A percentile compares a stretch with the other conserved stretches of the same genome.
Evolutionary conservation across 805 yeast genomes (phyloP).

Genomic region (Hanseniaspora taiwanica): DNA sequence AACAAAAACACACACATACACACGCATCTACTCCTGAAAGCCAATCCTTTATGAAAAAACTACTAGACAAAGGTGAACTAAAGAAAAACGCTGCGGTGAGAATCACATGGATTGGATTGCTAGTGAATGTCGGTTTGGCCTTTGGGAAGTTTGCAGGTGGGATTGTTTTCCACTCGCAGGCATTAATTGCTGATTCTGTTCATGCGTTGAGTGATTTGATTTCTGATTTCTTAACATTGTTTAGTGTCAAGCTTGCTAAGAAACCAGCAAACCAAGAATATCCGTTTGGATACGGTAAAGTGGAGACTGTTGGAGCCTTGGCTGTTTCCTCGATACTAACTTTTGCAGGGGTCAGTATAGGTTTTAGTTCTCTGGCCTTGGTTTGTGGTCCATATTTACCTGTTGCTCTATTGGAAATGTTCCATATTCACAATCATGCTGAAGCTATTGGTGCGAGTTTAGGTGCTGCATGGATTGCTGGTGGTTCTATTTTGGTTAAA

Average conservation of each 20-base stretch:
- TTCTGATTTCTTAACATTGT: conserved; percentile 77
- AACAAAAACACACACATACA: conserved; percentile 16
- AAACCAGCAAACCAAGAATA: conserved; percentile 16
- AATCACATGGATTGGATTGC: conserved; percentile 83
- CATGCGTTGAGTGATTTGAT: conserved; percentile 87
- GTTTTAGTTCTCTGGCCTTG: conserved; percentile 66
- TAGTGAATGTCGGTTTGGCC: conserved; percentile 78
- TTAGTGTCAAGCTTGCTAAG: conserved; percentile 69
- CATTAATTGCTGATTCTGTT: conserved; percentile 85
- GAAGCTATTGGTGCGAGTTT: conserved; percentile 41
- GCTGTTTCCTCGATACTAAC: conserved; percentile 75
- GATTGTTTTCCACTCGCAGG: conserved; percentile 83
- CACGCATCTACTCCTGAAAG: conserved; percentile 2
- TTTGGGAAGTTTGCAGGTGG: conserved; percentile 83
- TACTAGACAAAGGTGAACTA: conserved; percentile 30
- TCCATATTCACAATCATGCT: conserved; percentile 34
- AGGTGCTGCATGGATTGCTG: conserved; percentile 94
- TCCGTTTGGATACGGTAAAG: conserved; percentile 73
- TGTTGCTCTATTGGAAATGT: conserved; percentile 39
- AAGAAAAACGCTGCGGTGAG: conserved; percentile 72
- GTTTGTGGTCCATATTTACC: conserved; percentile 60
- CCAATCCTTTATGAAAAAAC: conserved; percentile 13
- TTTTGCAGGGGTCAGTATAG: conserved; percentile 82
- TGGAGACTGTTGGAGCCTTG: conserved; percentile 84
- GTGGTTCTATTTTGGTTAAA: conserved; percentile 73